These are phyloP conservation scores for Shiraia bambusicola DNA, from an alignment of 2,329 filamentous ascomycete species.

Conservation along the genomic window DNA sequence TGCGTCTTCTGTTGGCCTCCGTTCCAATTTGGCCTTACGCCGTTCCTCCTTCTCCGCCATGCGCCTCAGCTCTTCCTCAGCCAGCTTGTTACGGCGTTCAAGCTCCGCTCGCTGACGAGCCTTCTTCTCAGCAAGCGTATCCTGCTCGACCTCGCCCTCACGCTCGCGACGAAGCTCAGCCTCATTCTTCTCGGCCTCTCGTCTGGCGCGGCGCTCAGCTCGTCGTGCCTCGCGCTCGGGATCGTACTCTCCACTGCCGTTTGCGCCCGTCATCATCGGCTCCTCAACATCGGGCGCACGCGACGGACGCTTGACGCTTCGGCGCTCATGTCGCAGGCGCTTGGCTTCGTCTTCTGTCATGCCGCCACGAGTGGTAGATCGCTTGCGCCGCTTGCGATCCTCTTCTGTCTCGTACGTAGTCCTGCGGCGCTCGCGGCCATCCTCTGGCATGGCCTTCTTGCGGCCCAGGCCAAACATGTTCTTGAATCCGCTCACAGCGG, in stretches of 20 bases:
- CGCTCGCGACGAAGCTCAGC: constrained; percentile 42
- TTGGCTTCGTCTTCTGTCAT: constrained; percentile 42
- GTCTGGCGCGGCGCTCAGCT: constrained; percentile 37
- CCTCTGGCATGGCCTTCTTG: constrained; percentile 35
- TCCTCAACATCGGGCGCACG: constrained; percentile 29
- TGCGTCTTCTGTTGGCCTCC: constrained; percentile 32
- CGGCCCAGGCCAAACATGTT: constrained; percentile 51
- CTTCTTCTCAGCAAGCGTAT: constrained; percentile 41
- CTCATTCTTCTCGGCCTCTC: constrained; percentile 43
- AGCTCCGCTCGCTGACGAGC: constrained; percentile 41
- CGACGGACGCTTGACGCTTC: constrained; percentile 33
- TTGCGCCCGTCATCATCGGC: constrained; percentile 28
- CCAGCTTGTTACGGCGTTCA: constrained; percentile 42
- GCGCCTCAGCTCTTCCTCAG: constrained; percentile 42
- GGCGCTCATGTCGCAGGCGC: constrained; percentile 40
- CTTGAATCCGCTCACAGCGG: constrained; percentile 57
- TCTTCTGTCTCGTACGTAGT: constrained; percentile 41
- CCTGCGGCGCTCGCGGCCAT: constrained; percentile 38
- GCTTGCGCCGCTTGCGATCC: constrained; percentile 42
- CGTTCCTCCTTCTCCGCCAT: constrained; percentile 44
- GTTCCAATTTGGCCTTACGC: constrained; percentile 34
- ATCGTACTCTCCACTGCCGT: constrained; percentile 36
- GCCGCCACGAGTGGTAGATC: constrained; percentile 37
- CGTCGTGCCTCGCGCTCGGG: constrained; percentile 42
- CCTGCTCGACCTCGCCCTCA: constrained; percentile 38